Percentiles rank a stretch among this genome's conserved stretches.
These are phyloP conservation scores for Cyclospora cayetanensis DNA, from an alignment of 169 alveolate species.

Conservation along the genomic window DNA sequence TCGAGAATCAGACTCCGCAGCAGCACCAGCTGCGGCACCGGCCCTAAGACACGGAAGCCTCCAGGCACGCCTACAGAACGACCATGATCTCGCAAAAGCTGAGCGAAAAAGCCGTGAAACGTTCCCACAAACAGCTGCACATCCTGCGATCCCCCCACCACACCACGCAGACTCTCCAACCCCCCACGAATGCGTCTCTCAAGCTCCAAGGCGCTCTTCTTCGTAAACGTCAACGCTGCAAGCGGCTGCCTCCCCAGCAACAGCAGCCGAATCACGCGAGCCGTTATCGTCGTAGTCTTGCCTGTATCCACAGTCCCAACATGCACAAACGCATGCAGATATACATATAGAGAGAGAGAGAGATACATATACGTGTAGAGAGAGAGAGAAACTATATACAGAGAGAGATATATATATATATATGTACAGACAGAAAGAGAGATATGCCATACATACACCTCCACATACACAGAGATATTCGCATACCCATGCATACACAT, in stretches of 20 bases:
- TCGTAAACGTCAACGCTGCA: slow-evolving; percentile 79
- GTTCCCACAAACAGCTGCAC: not conserved
- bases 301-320: slow-evolving; percentile 60
- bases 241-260: slow-evolving; percentile 74
- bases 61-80: slow-evolving; percentile 62
- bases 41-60: too few relatives aligned
- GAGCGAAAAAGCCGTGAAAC: slow-evolving; percentile 75
- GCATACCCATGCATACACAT: too few relatives aligned
- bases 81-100: slow-evolving; percentile 69
- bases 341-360: too few relatives aligned
- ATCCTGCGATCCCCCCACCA: slow-evolving; percentile 33
- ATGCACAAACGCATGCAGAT: not conserved
- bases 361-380: too few relatives aligned
- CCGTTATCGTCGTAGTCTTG: slow-evolving; percentile 83
- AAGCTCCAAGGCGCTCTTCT: slow-evolving; percentile 78
- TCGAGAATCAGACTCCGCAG: too few relatives aligned
- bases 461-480: too few relatives aligned
- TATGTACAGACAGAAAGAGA: too few relatives aligned
- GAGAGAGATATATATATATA: too few relatives aligned
- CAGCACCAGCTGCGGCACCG: slow-evolving; percentile 7
- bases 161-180: too few relatives aligned
- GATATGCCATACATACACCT: too few relatives aligned
- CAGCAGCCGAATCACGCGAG: slow-evolving; percentile 81
- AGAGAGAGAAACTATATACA: not conserved
- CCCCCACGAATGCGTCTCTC: slow-evolving; percentile 72